phyloP scores from a whole-genome alignment of 805 yeast genomes.

The Metahyphopichia silvanorum region DNA sequence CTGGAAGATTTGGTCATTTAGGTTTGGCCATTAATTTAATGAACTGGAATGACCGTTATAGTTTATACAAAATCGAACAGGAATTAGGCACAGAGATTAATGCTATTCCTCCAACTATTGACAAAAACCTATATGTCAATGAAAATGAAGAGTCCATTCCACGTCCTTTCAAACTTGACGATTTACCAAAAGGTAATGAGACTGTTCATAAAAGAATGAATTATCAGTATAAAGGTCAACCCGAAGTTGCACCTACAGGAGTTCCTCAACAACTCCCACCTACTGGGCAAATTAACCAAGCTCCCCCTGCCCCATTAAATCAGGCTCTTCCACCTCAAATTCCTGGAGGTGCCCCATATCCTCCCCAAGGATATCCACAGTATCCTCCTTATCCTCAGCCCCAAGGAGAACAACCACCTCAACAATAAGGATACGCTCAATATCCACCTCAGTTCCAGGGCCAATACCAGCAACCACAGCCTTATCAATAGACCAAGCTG shows the following conservation, averaged over 20 bases:
- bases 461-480: constrained; percentile 14
- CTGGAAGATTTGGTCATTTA: constrained; percentile 97
- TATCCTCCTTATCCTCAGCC: constrained; percentile 8
- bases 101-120: constrained; percentile 94
- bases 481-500: constrained; percentile 5
- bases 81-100: constrained; percentile 96
- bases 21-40: constrained; percentile 96
- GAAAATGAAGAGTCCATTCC: constrained; percentile 75
- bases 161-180: constrained; percentile 79
- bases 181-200: constrained; percentile 46
- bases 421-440: constrained; percentile 11
- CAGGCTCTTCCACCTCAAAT: constrained; percentile 14
- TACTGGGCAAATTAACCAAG: constrained; percentile 5
- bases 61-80: constrained; percentile 91
- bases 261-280: constrained; percentile 8
- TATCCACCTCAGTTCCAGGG: constrained; percentile 14
- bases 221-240: constrained; percentile 47
- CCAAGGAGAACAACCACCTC: constrained; percentile 20
- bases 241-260: constrained; percentile 15
- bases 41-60: constrained; percentile 95
- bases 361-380: constrained; percentile 18
- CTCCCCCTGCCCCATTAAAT: constrained; percentile 3
- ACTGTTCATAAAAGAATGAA: constrained; percentile 28
- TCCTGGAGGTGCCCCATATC: constrained; percentile 12
- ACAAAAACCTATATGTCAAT: constrained; percentile 83